Percentiles rank a stretch among this genome's conserved stretches.
These are phyloP conservation scores for Polygonum aviculare DNA, from an alignment of 148 eudicot species.

Conservation along the genomic window DNA sequence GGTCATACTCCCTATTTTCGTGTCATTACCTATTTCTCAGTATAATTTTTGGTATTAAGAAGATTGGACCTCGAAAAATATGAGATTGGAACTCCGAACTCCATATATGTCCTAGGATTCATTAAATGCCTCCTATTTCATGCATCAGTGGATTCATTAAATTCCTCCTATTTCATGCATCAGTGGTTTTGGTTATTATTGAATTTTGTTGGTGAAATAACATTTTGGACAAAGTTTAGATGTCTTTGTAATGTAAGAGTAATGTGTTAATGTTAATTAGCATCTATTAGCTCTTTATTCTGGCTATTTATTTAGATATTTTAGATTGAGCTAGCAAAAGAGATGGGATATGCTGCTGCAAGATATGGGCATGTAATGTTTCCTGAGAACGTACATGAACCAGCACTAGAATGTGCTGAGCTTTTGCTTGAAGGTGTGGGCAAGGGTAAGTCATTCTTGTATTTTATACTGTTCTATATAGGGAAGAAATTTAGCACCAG, in stretches of 20 bases:
- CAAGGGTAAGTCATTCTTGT: constrained; percentile 49
- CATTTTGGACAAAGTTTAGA: not conserved
- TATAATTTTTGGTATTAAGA: not conserved
- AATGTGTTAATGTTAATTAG: not conserved
- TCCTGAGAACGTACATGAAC: constrained; percentile 96
- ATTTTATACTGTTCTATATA: not conserved
- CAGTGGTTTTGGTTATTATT: not conserved
- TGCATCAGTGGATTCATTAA: not conserved
- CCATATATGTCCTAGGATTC: not conserved
- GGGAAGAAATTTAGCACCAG: not conserved
- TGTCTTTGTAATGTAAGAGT: not conserved
- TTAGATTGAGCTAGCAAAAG: constrained; percentile 95
- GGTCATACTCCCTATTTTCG: constrained; percentile 40
- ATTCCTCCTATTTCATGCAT: not conserved
- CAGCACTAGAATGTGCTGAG: constrained; percentile 79
- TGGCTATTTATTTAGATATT: constrained; percentile 63
- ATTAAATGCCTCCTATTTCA: not conserved
- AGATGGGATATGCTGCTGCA: constrained; percentile 95
- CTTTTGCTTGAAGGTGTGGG: constrained; percentile 96
- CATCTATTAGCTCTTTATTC: constrained; percentile 18
- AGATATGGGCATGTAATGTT: constrained; percentile 99
- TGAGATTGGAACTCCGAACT: not conserved
- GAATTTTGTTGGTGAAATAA: not conserved
- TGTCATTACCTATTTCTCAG: not conserved
- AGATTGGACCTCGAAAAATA: not conserved